Base-by-base conservation (phyloP, 2,329 filamentous ascomycete genomes). In the Alternaria ventricosa region DNA sequence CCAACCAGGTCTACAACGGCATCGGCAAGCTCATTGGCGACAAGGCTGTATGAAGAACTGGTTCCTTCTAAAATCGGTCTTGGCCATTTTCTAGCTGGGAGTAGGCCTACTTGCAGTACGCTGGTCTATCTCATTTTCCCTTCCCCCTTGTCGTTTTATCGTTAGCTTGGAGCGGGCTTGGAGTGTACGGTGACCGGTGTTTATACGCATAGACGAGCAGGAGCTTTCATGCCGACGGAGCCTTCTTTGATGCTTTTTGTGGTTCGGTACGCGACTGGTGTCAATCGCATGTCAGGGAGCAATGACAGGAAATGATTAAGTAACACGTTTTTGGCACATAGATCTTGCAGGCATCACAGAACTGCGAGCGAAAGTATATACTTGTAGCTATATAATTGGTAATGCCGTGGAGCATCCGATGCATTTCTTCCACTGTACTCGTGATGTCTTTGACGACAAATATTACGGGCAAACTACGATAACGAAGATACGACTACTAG, bases 1-100 rank as follows among this genome's bases (percentile, higher is more conserved):
- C 73, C 49, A 74, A 74, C 55, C 76, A 78, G 65, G 68, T 77
- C 47, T 73, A 75, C 65, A 75, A 67, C 61, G 75, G 75, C 47
- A 71, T 80, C 56, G 77, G 76, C 62, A 77, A 73, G 65, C 75
- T 80, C 61, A 74, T 79, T 49, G 71, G 71, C 56, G 70, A 72
- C 65, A 72, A 73, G 65, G 67, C 67, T 45, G 64, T 61, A 51
- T 73, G 60, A 66, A 64, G 44, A n/a, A 30, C 23, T 56, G 20
- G 15, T 18, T 44, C 18, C 30, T 41, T 20, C 30, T 41, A 25
- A 58, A 41, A 45, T 28, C 25, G 25, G n/a, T 43, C 9, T 41
- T 36, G 7, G 27, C 33, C 22, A 44, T 12, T 41, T 47, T 43
- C 15, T 23, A 51, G 45, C 53, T n/a, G 28, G 15, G 11, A 43